Conservation (phyloP, 1,284 basidiomycete genomes). For the Ceratobasidium sp. region DNA sequence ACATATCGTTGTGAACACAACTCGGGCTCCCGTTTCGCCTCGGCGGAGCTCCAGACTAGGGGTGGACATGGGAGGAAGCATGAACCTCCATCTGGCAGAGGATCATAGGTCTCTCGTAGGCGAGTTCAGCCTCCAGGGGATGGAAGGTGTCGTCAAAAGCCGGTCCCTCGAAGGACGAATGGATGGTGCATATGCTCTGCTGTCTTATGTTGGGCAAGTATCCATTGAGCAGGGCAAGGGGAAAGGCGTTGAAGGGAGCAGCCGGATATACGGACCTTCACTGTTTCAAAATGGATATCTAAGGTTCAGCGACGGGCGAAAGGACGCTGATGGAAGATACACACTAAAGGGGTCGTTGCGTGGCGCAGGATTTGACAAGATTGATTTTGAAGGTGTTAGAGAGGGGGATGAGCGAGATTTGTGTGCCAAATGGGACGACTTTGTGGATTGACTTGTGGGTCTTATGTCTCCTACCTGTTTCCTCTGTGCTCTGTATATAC, state of each 20-base stretch:
- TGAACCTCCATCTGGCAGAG: constrained; percentile 38
- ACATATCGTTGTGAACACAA: background rate
- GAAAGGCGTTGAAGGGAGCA: background rate
- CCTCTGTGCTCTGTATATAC: too few species aligned
- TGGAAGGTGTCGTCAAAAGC: constrained; percentile 33
- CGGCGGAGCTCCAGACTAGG: background rate
- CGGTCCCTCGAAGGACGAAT: constrained; percentile 34
- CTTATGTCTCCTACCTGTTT: too few species aligned
- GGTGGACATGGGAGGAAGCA: background rate
- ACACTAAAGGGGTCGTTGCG: constrained; percentile 25
- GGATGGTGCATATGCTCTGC: constrained; percentile 31
- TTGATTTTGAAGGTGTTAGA: constrained; percentile 38
- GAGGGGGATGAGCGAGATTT: constrained; percentile 25
- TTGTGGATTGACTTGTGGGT: too few species aligned
- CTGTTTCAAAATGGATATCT: constrained; percentile 26
- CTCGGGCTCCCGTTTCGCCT: background rate
- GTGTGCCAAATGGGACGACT: constrained; percentile 35
- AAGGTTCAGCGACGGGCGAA: constrained; percentile 33
- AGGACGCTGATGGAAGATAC: constrained; percentile 16
- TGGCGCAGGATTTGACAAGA: constrained; percentile 16
- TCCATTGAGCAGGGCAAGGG: background rate
- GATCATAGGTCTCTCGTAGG: constrained; percentile 23
- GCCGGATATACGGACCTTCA: constrained; percentile 16
- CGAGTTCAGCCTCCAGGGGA: constrained; percentile 33
- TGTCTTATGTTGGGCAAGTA: constrained; percentile 32